Conservation (phyloP, 2,329 filamentous ascomycete species). For the Balansia obtecta region DNA sequence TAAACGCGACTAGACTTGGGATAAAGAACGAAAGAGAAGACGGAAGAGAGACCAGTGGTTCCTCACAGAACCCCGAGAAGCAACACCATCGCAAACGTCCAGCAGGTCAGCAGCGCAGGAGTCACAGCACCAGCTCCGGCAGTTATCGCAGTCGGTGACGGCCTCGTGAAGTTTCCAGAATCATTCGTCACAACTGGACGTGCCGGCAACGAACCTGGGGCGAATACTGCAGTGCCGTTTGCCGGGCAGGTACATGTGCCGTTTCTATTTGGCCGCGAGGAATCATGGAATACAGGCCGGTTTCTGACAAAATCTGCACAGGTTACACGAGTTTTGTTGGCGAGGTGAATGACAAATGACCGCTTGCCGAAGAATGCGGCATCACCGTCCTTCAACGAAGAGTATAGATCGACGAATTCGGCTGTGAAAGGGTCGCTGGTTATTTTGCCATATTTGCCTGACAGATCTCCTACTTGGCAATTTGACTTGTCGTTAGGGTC, state of each 20-base stretch:
- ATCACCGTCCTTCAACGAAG: conserved; percentile 37
- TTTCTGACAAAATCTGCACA: conserved; percentile 45
- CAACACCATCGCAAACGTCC: background rate
- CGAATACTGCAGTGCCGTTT: background rate
- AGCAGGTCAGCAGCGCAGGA: background rate
- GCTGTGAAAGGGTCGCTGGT: conserved; percentile 34
- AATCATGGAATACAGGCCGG: background rate
- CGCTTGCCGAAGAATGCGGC: conserved; percentile 53
- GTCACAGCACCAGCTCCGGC: background rate
- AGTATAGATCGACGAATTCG: conserved; percentile 43
- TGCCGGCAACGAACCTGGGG: background rate
- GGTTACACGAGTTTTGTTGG: conserved; percentile 50
- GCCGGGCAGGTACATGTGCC: background rate
- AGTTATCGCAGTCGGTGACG: background rate
- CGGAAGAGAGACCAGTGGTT: background rate
- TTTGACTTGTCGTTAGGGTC: conserved; percentile 41
- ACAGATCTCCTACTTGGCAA: conserved; percentile 67
- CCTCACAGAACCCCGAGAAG: background rate
- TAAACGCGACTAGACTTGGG: background rate
- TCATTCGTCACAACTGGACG: background rate
- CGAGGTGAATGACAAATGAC: conserved; percentile 51
- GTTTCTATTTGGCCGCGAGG: background rate
- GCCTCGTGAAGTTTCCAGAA: background rate
- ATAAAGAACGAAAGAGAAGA: background rate
- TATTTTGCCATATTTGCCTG: conserved; percentile 60